phyloP scores from a whole-genome alignment of 1,284 basidiomycete species.

The Heterobasidion occidentale region DNA sequence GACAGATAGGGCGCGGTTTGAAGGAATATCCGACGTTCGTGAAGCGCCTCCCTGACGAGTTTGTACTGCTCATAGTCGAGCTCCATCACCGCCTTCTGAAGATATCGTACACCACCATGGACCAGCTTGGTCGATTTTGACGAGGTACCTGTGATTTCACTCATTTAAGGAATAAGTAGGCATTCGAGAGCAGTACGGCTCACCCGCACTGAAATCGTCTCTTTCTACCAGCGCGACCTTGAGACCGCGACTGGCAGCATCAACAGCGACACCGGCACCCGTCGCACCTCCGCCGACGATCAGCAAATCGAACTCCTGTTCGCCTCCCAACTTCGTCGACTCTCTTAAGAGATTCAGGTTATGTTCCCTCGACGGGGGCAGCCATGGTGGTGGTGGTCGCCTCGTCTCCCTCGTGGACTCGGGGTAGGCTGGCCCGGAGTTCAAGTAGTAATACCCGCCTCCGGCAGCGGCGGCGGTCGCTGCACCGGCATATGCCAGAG shows the following conservation, averaged over 20 bases:
- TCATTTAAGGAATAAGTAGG: not conserved
- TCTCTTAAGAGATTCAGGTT: slow-evolving; percentile 56
- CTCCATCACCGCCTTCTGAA: slow-evolving; percentile 95
- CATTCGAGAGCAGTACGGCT: slow-evolving; percentile 12
- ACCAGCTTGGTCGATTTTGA: slow-evolving; percentile 98
- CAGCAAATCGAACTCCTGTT: slow-evolving; percentile 66
- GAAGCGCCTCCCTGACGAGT: slow-evolving; percentile 89
- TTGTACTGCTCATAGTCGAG: slow-evolving; percentile 97
- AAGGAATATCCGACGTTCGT: slow-evolving; percentile 90
- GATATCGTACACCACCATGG: slow-evolving; percentile 95
- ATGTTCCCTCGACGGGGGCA: slow-evolving; percentile 56
- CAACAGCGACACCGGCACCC: slow-evolving; percentile 89
- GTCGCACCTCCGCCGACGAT: slow-evolving; percentile 93
- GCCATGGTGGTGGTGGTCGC: slow-evolving; percentile 68
- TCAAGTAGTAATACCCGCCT: slow-evolving; percentile 63
- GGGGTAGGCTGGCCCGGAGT: slow-evolving; percentile 61
- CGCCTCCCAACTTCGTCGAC: slow-evolving; percentile 22
- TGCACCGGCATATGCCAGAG: slow-evolving; percentile 41
- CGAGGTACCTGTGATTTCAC: slow-evolving; percentile 62
- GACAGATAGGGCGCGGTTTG: slow-evolving; percentile 95
- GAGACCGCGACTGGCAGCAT: slow-evolving; percentile 88
- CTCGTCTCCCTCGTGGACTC: slow-evolving; percentile 52
- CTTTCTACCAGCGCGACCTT: slow-evolving; percentile 92
- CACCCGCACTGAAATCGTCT: slow-evolving; percentile 88
- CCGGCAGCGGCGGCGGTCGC: slow-evolving; percentile 43